A percentile compares a stretch with the other conserved stretches of the same genome.
Evolutionary conservation across 768 basidiomycete genomes (phyloP).

Genomic region (Tricholoma sp.): DNA sequence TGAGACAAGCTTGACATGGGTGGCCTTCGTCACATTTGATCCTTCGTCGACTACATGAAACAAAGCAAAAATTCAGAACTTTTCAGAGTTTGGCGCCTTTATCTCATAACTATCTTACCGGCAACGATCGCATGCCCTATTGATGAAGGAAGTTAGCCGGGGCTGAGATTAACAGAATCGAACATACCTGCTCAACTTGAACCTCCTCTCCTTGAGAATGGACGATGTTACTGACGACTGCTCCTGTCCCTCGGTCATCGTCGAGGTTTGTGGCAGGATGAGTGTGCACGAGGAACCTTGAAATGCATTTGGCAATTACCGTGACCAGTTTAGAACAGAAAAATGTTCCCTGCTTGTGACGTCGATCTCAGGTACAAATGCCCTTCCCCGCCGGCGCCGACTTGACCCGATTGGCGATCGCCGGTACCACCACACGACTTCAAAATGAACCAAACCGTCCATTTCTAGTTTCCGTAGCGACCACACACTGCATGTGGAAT

Average conservation of each 20-base stretch:
- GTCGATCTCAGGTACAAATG: background rate
- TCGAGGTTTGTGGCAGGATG: conserved; percentile 43
- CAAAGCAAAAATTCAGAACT: background rate
- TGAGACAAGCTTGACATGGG: conserved; percentile 84
- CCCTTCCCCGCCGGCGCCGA: background rate
- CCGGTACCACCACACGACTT: background rate
- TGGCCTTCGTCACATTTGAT: conserved; percentile 90
- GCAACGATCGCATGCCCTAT: conserved; percentile 86
- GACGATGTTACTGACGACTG: conserved; percentile 38
- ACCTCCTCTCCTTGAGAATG: conserved; percentile 73
- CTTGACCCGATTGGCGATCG: background rate
- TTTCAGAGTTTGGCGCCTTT: background rate
- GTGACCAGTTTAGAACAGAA: conserved; percentile 18
- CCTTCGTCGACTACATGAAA: conserved; percentile 55
- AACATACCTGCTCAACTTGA: conserved; percentile 80
- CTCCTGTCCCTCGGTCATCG: conserved; percentile 37
- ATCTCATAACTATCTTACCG: conserved; percentile 48
- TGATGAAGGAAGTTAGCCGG: conserved; percentile 3
- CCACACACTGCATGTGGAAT: too few relatives aligned
- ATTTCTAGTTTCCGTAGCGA: background rate
- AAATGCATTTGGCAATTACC: conserved; percentile 20
- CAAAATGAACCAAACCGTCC: too few relatives aligned
- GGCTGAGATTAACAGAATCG: conserved; percentile 1
- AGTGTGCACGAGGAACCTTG: conserved; percentile 19
- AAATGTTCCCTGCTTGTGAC: background rate